phyloP scores from a whole-genome alignment of 345 rosid species.

The Aquilaria malaccensis region DNA sequence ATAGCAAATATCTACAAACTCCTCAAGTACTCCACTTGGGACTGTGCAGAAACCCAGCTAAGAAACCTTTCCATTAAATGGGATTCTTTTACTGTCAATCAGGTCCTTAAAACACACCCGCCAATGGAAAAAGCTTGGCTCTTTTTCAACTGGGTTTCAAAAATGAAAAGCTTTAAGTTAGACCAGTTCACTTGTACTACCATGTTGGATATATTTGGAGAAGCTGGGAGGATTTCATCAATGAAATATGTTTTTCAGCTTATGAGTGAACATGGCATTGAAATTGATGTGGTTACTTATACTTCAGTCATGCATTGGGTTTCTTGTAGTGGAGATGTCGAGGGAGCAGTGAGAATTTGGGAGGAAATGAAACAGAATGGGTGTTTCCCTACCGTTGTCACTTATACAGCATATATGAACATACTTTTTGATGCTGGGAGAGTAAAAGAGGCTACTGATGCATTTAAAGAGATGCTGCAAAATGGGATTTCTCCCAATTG shows the following conservation, averaged over 20 bases:
- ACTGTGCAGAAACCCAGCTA: constrained; percentile 55
- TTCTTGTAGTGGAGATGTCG: constrained; percentile 55
- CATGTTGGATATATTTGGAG: constrained; percentile 91
- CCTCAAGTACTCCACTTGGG: constrained; percentile 78
- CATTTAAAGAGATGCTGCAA: constrained; percentile 68
- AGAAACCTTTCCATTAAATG: constrained; percentile 39
- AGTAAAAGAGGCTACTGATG: constrained; percentile 57
- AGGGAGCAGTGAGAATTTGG: constrained; percentile 61
- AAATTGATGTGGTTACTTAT: constrained; percentile 64
- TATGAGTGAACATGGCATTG: constrained; percentile 58
- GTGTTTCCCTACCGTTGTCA: constrained; percentile 54
- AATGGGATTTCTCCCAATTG: constrained; percentile 62
- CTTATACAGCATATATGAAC: constrained; percentile 85
- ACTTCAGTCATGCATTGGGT: constrained; percentile 83
- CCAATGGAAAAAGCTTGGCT: constrained; percentile 96
- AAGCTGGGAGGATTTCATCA: constrained; percentile 67
- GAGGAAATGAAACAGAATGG: constrained; percentile 56
- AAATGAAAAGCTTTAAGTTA: constrained; percentile 53
- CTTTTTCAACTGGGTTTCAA: constrained; percentile 72
- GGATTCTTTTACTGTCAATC: constrained; percentile 80
- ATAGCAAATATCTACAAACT: constrained; percentile 49
- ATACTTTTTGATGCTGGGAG: constrained; percentile 47
- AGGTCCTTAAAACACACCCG: constrained; percentile 75
- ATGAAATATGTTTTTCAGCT: constrained; percentile 51
- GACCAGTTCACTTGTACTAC: constrained; percentile 89